Base-by-base conservation (phyloP, 2,329 filamentous ascomycete genomes). In the Phoma sp. region DNA sequence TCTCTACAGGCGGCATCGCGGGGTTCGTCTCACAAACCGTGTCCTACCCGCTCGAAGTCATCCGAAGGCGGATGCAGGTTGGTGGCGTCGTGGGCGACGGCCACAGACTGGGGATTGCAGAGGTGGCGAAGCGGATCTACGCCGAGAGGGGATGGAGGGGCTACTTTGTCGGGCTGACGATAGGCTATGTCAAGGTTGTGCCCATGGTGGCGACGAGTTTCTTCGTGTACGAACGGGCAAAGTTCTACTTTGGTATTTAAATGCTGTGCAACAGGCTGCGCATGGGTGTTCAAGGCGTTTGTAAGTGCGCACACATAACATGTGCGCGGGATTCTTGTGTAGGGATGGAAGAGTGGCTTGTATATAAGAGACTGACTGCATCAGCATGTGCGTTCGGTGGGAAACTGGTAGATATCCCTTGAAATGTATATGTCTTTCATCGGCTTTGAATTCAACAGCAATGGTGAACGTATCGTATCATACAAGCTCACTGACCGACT, bases 31-130 rank as follows among this genome's bases (percentile, higher is more conserved):
- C 91, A 7, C 95, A 99, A 75, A 96, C 93, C 0, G 86, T 88
- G 0, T 96, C 93, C 13, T 99, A 99, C 73, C 95, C 95, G 4
- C 81, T 99, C 2, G 95, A 99, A 75, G 91, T 99, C 13, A 89
- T 98, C 54, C 82, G 95, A 56, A 83, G 95, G 60, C 83, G 95
- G 42, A 98, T 99, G 93, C 95, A 99, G 73, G 95, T 99, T 11
- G 90, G 91, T 42, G 95, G 93, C 9, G 93, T 93, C 0, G 91
- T 98, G 0, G 95, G 95, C 1, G 93, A 98, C 71, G 93, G 93
- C 0, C 90, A 86, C 65, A 81, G 90, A 40, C 76, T 96, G 40
- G 82, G 86, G 45, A 90, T 99, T 60, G 78, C 79, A 13, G 93
- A 98, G 77, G 96, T 93, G 1, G 87, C 87, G 3, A 78, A 77